Base-by-base conservation (phyloP, 345 rosid species). In the Trapa bicornis region DNA sequence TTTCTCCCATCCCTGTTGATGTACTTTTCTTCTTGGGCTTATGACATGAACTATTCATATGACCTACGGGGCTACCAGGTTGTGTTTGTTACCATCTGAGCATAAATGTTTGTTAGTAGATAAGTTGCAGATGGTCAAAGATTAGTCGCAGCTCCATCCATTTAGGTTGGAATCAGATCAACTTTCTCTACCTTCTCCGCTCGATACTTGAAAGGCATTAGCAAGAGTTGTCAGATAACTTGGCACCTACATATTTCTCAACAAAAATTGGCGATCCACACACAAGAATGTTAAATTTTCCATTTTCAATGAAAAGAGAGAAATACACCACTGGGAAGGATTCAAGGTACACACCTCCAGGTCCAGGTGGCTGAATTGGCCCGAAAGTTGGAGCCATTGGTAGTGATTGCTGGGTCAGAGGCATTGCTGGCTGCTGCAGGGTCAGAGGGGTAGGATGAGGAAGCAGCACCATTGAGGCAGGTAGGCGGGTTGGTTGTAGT, bases 321-420 rank as follows among this genome's bases (percentile, higher is more conserved):
- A 9, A 35, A 13, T 65, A 65, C 33, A 22, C 35, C 58, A 57
- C 76, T 80, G 81, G 62, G 96, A 81, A 76, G 78, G 96, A 63
- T 88, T 81, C 58, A 85, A 87, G 60, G 70, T 87, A 33, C 72
- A 77, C 77, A 78, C 86, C 79, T 58, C 93, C 86, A 2, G 85
- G 89, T 62, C 93, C 85, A 3, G 86, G 89, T 13, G 88, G 90
- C 82, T 84, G 91, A 60, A 84, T 83, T 1, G 87, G 89, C 71
- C 81, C 80, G 69, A 89, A 87, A 77, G 76, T 72, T 47, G 82
- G 88, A 62, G 86, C 83, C 2, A 75, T 77, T 0, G 82, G 85
- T 11, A 74, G 76, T 52, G 76, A 87, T 64, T 84, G 90, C 65
- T 84, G 90, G 42, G 71, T 69, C 64, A 53, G 15, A 37, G 79